These are phyloP conservation scores for Penicilliopsis zonata DNA, from an alignment of 495 filamentous ascomycete genomes.

Conservation along the genomic window DNA sequence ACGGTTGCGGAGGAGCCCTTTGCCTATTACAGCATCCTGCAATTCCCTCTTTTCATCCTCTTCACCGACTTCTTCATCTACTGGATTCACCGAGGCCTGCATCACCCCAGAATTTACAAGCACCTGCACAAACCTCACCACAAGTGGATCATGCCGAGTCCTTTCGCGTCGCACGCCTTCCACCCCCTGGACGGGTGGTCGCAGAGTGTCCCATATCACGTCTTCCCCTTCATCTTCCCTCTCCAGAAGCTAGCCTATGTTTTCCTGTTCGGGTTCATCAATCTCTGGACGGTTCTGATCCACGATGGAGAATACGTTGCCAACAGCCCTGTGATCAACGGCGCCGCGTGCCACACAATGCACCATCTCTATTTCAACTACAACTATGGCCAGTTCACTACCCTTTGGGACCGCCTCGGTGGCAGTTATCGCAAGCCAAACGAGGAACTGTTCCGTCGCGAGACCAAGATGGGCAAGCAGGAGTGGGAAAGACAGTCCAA, in stretches of 20 bases:
- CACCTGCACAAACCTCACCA: slow-evolving; percentile 91
- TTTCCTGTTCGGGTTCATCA: slow-evolving; percentile 79
- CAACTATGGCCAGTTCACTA: slow-evolving; percentile 97
- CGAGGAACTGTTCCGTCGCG: slow-evolving; percentile 71
- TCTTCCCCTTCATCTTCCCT: slow-evolving; percentile 89
- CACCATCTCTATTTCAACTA: slow-evolving; percentile 98
- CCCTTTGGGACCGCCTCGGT: slow-evolving; percentile 84
- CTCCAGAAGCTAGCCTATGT: slow-evolving; percentile 86
- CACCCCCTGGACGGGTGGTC: slow-evolving; percentile 88
- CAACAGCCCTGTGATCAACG: slow-evolving; percentile 81
- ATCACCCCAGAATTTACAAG: slow-evolving; percentile 78
- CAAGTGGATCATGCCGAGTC: slow-evolving; percentile 99
- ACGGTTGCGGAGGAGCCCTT: slow-evolving; percentile 58
- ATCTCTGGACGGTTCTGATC: slow-evolving; percentile 96
- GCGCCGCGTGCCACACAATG: slow-evolving; percentile 92
- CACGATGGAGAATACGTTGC: slow-evolving; percentile 95
- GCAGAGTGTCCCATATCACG: slow-evolving; percentile 87
- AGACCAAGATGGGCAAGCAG: slow-evolving; percentile 74
- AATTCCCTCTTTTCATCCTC: slow-evolving; percentile 83
- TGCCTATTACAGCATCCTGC: slow-evolving; percentile 63
- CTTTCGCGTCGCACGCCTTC: slow-evolving; percentile 86
- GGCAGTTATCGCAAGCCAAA: slow-evolving; percentile 86
- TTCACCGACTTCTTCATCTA: slow-evolving; percentile 96
- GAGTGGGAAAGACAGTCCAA: slow-evolving; percentile 71
- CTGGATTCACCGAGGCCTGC: slow-evolving; percentile 84